These are phyloP conservation scores for Dendrobium huoshanense DNA, from an alignment of 106 monocot genomes.

Conservation along the genomic window DNA sequence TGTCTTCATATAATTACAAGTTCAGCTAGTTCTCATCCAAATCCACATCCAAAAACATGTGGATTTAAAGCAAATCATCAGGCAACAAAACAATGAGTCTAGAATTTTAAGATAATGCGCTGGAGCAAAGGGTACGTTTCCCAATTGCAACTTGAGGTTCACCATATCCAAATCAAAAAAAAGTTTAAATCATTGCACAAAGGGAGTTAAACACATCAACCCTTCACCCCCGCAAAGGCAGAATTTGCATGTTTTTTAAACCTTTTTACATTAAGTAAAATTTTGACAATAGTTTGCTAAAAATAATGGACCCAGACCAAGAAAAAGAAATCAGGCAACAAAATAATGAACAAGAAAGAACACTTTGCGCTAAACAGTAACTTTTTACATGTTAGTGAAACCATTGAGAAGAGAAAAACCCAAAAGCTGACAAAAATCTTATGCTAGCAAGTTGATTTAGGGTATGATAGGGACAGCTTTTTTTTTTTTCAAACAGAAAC, in stretches of 20 bases:
- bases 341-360: background rate
- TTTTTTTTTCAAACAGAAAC: too few species aligned
- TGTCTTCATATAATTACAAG: too few species aligned
- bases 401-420: background rate
- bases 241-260: background rate
- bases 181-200: background rate
- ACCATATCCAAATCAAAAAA: background rate
- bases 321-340: background rate
- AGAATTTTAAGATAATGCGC: background rate
- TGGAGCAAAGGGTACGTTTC: background rate
- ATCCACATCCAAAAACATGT: background rate
- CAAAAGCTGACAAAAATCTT: background rate
- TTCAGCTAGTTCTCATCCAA: background rate
- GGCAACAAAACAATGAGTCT: background rate
- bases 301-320: background rate
- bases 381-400: background rate
- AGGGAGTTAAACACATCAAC: background rate
- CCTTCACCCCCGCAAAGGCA: background rate
- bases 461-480: too few species aligned
- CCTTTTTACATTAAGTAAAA: background rate
- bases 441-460: background rate
- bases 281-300: background rate
- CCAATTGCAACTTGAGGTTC: background rate
- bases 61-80: too few species aligned
- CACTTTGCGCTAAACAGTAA: background rate